phyloP scores from a whole-genome alignment of 2,329 filamentous ascomycete genomes.

The Penicillium sp. region DNA sequence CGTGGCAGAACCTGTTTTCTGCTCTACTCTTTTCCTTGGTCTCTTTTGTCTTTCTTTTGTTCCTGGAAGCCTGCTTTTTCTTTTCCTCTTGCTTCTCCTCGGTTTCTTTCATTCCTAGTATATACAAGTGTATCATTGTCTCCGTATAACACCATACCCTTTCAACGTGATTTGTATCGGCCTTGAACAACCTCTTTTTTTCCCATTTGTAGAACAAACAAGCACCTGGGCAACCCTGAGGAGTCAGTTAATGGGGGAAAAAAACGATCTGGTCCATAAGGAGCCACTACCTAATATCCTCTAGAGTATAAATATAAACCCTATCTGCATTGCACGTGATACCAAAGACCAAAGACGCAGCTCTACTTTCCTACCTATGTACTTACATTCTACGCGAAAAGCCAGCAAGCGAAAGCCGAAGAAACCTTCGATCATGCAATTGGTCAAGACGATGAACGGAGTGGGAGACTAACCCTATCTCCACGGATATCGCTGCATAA shows the following conservation, averaged over 20 bases:
- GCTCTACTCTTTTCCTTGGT: conserved; percentile 13
- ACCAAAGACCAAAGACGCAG: no score
- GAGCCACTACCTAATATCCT: not conserved
- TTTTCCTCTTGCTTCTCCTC: conserved; percentile 7
- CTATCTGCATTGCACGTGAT: no score
- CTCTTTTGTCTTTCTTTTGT: conserved; percentile 7
- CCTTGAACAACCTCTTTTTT: not conserved
- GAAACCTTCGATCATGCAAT: conserved; percentile 34
- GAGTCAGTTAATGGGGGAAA: not conserved
- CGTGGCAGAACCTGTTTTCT: not conserved
- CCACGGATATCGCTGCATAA: conserved; percentile 38
- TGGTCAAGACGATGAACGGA: conserved; percentile 30
- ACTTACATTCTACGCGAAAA: not conserved
- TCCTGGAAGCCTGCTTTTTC: conserved; percentile 19
- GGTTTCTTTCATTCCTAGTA: conserved; percentile 19
- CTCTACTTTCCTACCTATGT: not conserved
- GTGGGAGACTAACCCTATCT: conserved; percentile 25
- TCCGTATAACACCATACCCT: conserved; percentile 25
- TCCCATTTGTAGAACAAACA: not conserved
- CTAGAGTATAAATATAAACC: not conserved
- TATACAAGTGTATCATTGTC: conserved; percentile 30
- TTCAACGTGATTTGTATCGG: conserved; percentile 12
- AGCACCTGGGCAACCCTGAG: not conserved
- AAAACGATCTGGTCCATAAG: not conserved
- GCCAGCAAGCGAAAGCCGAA: conserved; percentile 17